Evolutionary conservation across 1,139 yeast species (phyloP).

Genomic region (Yamadazyma diospyri): DNA sequence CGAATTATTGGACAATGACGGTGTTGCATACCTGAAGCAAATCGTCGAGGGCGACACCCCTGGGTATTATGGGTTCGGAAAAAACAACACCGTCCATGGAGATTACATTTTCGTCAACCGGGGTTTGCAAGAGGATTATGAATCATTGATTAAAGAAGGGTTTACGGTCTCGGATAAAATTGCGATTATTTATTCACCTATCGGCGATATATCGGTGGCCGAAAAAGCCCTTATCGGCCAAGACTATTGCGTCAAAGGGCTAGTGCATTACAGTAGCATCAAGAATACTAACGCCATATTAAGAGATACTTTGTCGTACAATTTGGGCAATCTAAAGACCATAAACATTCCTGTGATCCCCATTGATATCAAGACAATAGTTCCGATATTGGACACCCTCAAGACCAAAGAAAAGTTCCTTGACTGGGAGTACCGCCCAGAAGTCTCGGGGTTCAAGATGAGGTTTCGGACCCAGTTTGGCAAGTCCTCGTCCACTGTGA

Average conservation of each 20-base stretch:
- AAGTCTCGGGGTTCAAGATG: slow-evolving; percentile 16
- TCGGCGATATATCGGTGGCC: slow-evolving; percentile 16
- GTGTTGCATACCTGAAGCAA: slow-evolving; percentile 24
- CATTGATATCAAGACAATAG: slow-evolving; percentile 26
- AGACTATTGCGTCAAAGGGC: slow-evolving; percentile 26
- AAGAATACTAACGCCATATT: slow-evolving; percentile 18
- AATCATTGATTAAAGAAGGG: slow-evolving; percentile 17
- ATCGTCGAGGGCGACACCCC: slow-evolving; percentile 35
- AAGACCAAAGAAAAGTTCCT: slow-evolving; percentile 12
- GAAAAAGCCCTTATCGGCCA: slow-evolving; percentile 30
- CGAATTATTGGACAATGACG: slow-evolving; percentile 22
- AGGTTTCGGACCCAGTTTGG: slow-evolving; percentile 19
- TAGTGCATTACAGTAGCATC: slow-evolving; percentile 25
- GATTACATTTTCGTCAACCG: slow-evolving; percentile 29
- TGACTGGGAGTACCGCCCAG: slow-evolving; percentile 28
- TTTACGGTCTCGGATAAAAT: slow-evolving; percentile 24
- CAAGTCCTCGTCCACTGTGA: slow-evolving; percentile 17
- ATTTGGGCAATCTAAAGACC: slow-evolving; percentile 10
- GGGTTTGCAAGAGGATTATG: slow-evolving; percentile 31
- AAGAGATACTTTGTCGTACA: slow-evolving; percentile 20
- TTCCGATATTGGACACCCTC: slow-evolving; percentile 33
- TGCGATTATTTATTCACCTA: slow-evolving; percentile 25
- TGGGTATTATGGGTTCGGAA: slow-evolving; percentile 32
- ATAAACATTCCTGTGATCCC: slow-evolving; percentile 34
- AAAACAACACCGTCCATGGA: slow-evolving; percentile 23